phyloP scores from a whole-genome alignment of 2,329 filamentous ascomycete species.

The Plenodomus lindquistii region DNA sequence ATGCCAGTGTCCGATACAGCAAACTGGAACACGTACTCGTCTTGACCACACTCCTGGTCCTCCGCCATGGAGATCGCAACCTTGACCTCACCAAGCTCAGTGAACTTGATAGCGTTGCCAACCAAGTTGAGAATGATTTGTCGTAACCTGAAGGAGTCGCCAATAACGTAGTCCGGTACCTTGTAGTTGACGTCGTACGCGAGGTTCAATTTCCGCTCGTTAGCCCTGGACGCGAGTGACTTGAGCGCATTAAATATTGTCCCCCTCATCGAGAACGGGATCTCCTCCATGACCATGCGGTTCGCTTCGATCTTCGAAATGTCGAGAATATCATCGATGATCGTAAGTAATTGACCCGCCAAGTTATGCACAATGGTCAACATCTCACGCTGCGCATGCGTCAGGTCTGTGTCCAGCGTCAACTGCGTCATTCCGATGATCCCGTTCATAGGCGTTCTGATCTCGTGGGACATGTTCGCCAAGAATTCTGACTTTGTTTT shows the following conservation, averaged over 20 bases:
- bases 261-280: slow-evolving; percentile 90
- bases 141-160: slow-evolving; percentile 92
- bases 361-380: slow-evolving; percentile 96
- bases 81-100: slow-evolving; percentile 93
- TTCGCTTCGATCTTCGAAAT: slow-evolving; percentile 86
- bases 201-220: slow-evolving; percentile 90
- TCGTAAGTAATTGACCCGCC: slow-evolving; percentile 92
- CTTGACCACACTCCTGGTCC: slow-evolving; percentile 65
- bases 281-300: slow-evolving; percentile 97
- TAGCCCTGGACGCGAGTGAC: slow-evolving; percentile 94
- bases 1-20: slow-evolving; percentile 96
- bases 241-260: slow-evolving; percentile 98
- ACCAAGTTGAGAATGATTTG: slow-evolving; percentile 98
- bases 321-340: slow-evolving; percentile 81
- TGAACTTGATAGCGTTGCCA: slow-evolving; percentile 99
- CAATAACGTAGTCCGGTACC: slow-evolving; percentile 92
- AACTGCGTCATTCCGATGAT: slow-evolving; percentile 98
- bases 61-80: slow-evolving; percentile 80
- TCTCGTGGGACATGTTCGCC: slow-evolving; percentile 99
- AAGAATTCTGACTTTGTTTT: slow-evolving; percentile 98
- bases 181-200: slow-evolving; percentile 93
- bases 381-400: slow-evolving; percentile 96
- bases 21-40: slow-evolving; percentile 94
- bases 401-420: slow-evolving; percentile 90
- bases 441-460: slow-evolving; percentile 95